Conservation (phyloP, 257 asterid species). For the Asclepias syriaca region DNA sequence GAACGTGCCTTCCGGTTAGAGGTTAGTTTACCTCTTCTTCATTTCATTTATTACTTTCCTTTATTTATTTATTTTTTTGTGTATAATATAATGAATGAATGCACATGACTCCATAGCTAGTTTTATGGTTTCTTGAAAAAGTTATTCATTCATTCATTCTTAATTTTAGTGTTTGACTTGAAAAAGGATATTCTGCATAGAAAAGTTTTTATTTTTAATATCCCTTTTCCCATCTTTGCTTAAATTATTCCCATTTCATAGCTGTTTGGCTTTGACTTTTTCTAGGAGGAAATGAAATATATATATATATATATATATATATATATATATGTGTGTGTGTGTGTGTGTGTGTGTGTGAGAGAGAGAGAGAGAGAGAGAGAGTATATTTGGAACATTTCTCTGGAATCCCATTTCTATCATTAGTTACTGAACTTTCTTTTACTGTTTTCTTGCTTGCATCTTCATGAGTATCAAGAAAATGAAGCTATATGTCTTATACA, state of each 20-base stretch:
- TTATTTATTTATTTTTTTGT: no score
- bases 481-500: neutral
- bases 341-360: no score
- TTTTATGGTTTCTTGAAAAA: neutral
- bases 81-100: neutral
- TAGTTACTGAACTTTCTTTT: neutral
- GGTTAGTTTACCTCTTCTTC: slow-evolving; percentile 27
- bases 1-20: slow-evolving; percentile 76
- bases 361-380: no score
- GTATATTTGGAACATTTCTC: no score
- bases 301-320: no score
- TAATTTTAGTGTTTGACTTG: neutral
- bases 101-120: neutral
- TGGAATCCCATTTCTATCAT: no score
- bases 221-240: neutral
- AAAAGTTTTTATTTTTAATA: neutral
- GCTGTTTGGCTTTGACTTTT: neutral
- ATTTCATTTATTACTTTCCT: neutral
- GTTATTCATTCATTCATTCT: neutral
- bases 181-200: neutral
- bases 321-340: no score
- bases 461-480: neutral
- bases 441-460: neutral
- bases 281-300: neutral
- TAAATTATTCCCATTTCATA: no score